Evolutionary conservation across 306 rosid genomes (phyloP), one percentile per base, ranked within the genome.

Genomic region (Trifolium subterraneum): DNA sequence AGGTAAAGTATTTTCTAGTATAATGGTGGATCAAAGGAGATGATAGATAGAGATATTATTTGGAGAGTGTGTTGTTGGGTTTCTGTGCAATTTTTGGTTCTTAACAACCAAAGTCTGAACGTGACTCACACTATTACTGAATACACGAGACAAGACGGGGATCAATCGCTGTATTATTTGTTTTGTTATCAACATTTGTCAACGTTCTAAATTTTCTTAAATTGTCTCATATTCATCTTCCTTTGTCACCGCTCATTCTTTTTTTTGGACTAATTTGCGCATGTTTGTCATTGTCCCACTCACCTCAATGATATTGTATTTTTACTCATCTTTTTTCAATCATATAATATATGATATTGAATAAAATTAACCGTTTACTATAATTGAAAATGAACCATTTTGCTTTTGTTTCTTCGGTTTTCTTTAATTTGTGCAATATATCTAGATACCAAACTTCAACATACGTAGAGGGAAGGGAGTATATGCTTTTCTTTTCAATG

Each of bases 371-470:
- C 25, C 25, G 25, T 22, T 29, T 29, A 29, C 33, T 29, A 29
- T 29, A 29, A 29, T 29, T 29, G 6, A 29, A 29, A 29, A 29
- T 29, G 0, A 29, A 29, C 33, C 33, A 29, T 4, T 29, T 29
- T 4, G n/a, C 6, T 29, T 29, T 29, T 29, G 6, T 5, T 29
- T 29, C 10, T 22, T 65, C 10, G 1, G 1, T 62, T 63, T 44
- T 19, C 12, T 48, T 74, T 64, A 27, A 29, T 29, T 29, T 29
- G 20, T n/a, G 8, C 54, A 47, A 47, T 47, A 2, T n/a, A n/a
- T n/a, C n/a, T 56, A 20, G 74, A 19, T 76, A 31, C 75, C 41
- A 68, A 76, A 68, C 38, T 76, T 44, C 22, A 56, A 36, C 18
- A 6, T 5, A 10, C 1, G 5, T 12, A 8, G 25, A 1, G 59